Evolutionary conservation across 2,329 filamentous ascomycete genomes (phyloP).

Genomic region (Bipolaris oryzae): DNA sequence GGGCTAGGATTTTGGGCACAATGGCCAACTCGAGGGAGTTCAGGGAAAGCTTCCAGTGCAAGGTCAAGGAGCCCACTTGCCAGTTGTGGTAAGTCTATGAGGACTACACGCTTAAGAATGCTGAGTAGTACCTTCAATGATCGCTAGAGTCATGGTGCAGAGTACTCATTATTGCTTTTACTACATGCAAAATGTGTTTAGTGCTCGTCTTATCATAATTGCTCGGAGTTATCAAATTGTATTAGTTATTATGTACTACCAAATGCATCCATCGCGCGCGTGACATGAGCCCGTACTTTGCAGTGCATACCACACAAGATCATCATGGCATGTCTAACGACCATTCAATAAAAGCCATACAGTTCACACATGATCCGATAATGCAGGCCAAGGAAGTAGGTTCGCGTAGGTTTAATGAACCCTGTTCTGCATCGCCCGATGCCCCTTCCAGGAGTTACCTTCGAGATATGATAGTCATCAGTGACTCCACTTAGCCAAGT

Average conservation of each 20-base stretch:
- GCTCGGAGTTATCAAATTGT: background rate
- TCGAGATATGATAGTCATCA: no score
- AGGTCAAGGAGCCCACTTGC: conserved; percentile 68
- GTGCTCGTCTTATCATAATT: background rate
- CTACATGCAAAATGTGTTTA: background rate
- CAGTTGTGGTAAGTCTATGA: conserved; percentile 65
- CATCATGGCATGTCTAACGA: no score
- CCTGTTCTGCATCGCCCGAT: no score
- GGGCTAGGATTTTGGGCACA: conserved; percentile 64
- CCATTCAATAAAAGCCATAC: no score
- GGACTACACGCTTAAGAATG: background rate
- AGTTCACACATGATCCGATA: no score
- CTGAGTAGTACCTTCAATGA: background rate
- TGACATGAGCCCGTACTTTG: background rate
- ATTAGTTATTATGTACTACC: background rate
- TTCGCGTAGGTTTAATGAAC: no score
- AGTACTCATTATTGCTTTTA: background rate
- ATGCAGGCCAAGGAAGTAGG: no score
- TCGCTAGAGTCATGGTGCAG: background rate
- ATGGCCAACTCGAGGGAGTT: conserved; percentile 72
- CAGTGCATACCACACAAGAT: no score
- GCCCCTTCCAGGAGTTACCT: no score
- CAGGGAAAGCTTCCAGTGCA: conserved; percentile 69
- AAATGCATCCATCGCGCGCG: background rate
- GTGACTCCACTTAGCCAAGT: no score